Percentiles rank a stretch among this genome's conserved stretches.
Conservation (phyloP, 2,329 filamentous ascomycete genomes). For the Trichoderma atroviride region DNA sequence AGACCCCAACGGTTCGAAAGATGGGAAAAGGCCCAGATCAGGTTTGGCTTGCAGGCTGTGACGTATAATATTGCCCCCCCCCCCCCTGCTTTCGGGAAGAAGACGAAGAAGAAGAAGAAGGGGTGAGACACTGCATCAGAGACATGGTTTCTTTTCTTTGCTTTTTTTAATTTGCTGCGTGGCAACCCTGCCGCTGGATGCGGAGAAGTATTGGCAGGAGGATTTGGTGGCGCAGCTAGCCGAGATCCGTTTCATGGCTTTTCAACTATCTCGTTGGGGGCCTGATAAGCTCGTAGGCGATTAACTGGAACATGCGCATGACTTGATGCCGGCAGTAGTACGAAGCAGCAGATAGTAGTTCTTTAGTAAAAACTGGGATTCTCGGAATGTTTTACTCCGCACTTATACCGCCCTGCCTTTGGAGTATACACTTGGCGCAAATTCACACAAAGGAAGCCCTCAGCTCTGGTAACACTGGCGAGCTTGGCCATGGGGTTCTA, state of each 20-base stretch:
- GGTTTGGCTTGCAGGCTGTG: not conserved
- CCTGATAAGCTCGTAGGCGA: not conserved
- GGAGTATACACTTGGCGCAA: not conserved
- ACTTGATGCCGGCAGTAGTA: not conserved
- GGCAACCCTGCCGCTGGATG: constrained; percentile 6
- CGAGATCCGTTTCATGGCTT: not conserved
- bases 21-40: not conserved
- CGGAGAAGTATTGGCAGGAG: not conserved
- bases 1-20: not conserved
- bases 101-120: not conserved
- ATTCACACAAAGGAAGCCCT: not conserved
- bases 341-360: not conserved
- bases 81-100: not conserved
- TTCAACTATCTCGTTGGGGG: not conserved
- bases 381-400: not conserved
- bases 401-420: not conserved
- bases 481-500: not conserved
- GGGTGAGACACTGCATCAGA: constrained; percentile 10
- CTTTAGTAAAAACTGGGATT: too few relatives aligned
- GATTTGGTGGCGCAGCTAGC: not conserved
- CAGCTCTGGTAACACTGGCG: not conserved
- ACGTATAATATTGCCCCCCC: not conserved
- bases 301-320: not conserved
- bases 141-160: not conserved
- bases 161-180: not conserved